Evolutionary conservation across 2,329 filamentous ascomycete species (phyloP).

Genomic region (Fusarium anthophilum): DNA sequence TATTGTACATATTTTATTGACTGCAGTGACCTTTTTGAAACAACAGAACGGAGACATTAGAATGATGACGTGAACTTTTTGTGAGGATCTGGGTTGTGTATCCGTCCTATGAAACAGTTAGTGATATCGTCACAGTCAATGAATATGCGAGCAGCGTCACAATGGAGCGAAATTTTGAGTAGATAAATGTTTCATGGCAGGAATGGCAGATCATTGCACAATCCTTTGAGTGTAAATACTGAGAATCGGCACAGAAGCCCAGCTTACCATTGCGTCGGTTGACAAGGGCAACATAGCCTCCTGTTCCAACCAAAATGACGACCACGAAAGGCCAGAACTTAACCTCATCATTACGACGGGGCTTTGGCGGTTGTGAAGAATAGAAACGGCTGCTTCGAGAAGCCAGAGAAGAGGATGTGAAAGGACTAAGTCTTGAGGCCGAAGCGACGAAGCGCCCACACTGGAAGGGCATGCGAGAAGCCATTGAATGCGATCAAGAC

Average conservation of each 20-base stretch:
- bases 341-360: conserved; percentile 50
- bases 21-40: not conserved
- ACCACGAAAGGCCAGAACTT: conserved; percentile 69
- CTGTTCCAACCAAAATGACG: conserved; percentile 58
- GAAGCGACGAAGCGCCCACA: conserved; percentile 41
- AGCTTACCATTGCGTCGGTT: conserved; percentile 60
- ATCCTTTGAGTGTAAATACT: not conserved
- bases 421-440: conserved; percentile 30
- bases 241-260: not conserved
- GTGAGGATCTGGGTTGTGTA: conserved; percentile 28
- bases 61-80: conserved; percentile 27
- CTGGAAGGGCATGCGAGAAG: conserved; percentile 45
- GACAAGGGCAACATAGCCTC: conserved; percentile 61
- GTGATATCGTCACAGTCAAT: not conserved
- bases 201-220: not conserved
- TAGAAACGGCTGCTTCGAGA: conserved; percentile 49
- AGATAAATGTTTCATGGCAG: not conserved
- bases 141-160: not conserved
- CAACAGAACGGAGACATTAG: not conserved
- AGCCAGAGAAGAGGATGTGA: conserved; percentile 22
- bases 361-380: conserved; percentile 53
- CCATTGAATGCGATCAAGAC: conserved; percentile 41
- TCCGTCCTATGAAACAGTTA: conserved; percentile 16
- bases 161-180: not conserved
- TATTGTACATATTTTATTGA: conserved; percentile 18